Evolutionary conservation across 768 basidiomycete species (phyloP).

Genomic region (Trametes meyenii): DNA sequence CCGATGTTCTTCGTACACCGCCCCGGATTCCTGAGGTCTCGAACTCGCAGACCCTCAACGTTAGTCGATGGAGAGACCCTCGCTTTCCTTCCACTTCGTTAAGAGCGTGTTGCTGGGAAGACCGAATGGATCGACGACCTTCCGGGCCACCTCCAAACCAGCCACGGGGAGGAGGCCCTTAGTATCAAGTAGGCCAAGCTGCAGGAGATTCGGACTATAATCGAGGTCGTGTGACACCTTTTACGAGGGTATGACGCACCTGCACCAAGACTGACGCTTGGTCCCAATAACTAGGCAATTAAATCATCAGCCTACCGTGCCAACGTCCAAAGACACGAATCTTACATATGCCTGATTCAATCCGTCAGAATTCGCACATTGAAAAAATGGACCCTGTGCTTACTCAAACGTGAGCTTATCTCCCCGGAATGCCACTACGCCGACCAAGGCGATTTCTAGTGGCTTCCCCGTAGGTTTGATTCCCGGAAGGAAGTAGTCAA

Average conservation of each 20-base stretch:
- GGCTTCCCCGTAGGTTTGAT: constrained; percentile 40
- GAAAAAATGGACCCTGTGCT: constrained; percentile 21
- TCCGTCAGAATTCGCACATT: neutral
- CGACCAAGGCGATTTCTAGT: constrained; percentile 46
- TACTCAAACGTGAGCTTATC: constrained; percentile 53
- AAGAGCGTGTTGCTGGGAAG: constrained; percentile 43
- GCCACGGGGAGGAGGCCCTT: constrained; percentile 40
- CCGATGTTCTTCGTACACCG: too few species aligned
- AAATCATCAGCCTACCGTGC: neutral
- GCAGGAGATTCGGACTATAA: neutral
- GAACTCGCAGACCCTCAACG: too few species aligned
- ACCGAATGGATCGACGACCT: constrained; percentile 46
- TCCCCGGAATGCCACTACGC: constrained; percentile 50
- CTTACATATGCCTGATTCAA: constrained; percentile 34
- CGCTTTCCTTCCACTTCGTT: constrained; percentile 40
- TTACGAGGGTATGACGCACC: constrained; percentile 22
- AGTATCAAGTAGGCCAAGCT: constrained; percentile 42
- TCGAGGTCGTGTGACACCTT: neutral
- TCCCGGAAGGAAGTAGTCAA: constrained; percentile 42
- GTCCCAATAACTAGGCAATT: constrained; percentile 46
- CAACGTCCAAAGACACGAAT: neutral
- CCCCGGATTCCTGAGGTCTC: too few species aligned
- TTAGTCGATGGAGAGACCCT: constrained; percentile 37
- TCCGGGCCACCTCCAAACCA: constrained; percentile 43
- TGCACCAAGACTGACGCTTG: constrained; percentile 51